Evolutionary conservation across 1,284 basidiomycete genomes (phyloP).

Genomic region (Tranzscheliella williamsii): DNA sequence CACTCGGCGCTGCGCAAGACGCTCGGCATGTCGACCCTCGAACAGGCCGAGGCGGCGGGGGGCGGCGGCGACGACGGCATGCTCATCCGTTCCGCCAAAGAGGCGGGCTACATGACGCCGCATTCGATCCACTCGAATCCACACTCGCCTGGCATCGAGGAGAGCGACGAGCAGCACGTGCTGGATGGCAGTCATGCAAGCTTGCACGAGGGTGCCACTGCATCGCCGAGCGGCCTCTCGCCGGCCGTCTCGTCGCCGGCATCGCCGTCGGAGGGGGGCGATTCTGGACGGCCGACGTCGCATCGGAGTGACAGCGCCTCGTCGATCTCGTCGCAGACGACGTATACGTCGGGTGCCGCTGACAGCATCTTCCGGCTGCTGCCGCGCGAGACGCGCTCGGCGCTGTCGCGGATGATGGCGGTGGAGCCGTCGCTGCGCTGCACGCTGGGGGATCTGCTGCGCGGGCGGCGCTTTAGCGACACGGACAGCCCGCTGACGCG

Average conservation of each 20-base stretch:
- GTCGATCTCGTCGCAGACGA: slow-evolving; percentile 68
- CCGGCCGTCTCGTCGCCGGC: slow-evolving; percentile 27
- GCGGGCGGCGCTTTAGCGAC: slow-evolving; percentile 66
- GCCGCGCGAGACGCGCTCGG: slow-evolving; percentile 77
- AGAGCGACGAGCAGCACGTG: slow-evolving; percentile 8
- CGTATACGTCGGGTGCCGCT: slow-evolving; percentile 81
- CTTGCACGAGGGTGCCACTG: background rate
- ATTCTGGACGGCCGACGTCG: slow-evolving; percentile 34
- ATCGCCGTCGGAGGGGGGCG: slow-evolving; percentile 31
- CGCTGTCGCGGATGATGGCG: slow-evolving; percentile 88
- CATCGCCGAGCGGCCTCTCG: slow-evolving; percentile 21
- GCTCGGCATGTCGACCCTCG: slow-evolving; percentile 16
- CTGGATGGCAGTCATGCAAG: background rate
- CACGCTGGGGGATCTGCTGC: slow-evolving; percentile 88
- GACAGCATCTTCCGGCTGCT: slow-evolving; percentile 97
- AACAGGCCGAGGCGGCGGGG: background rate
- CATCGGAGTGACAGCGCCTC: slow-evolving; percentile 60
- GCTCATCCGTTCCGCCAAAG: slow-evolving; percentile 48
- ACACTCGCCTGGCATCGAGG: slow-evolving; percentile 37
- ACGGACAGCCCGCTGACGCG: slow-evolving; percentile 46
- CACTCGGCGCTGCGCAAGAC: slow-evolving; percentile 6
- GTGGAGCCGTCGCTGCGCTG: slow-evolving; percentile 86
- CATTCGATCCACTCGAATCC: slow-evolving; percentile 35
- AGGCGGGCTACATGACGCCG: slow-evolving; percentile 55
- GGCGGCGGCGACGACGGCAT: slow-evolving; percentile 11